Evolutionary conservation across 2,329 filamentous ascomycete species (phyloP), one percentile per base, ranked within the genome.

Genomic region (Lecanicillium sp.): DNA sequence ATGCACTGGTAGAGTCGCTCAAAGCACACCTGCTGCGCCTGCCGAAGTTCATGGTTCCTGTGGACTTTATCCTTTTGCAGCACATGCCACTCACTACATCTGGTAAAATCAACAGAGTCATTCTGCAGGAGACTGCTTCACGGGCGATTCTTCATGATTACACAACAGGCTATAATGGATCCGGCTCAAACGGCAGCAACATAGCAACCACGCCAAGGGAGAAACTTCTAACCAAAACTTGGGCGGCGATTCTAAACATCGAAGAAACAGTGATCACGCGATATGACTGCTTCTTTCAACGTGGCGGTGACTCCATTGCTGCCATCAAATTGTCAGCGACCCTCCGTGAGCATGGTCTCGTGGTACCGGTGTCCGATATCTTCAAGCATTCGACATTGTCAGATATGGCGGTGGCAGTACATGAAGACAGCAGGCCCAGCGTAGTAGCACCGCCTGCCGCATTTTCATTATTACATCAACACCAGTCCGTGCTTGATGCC

Each of bases 61-160:
- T 17, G 23, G 40, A 44, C 15, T 44, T 44, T 26, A 44, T 44
- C 19, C 32, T 30, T 44, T 29, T 44, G 26, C 40, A 44, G 32
- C 27, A 33, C 24, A 44, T 44, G 40, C 40, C 40, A 33, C 40
- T 44, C 40, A 44, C 40, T 12, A 33, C 40, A 33, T 44, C 40
- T 9, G 19, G 40, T 26, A 44, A 44, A 21, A 32, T 44, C 40
- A 17, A 44, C 19, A 24, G 40, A 33, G n/a, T 30, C 3, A 6
- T 44, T 33, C 19, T 44, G 11, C 40, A 44, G 19, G 10, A 33
- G 17, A 44, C 40, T 14, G 40, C 40, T 32, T 14, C 24, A 33
- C 40, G 5, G 29, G 12, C 12, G 26, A 7, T 29, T 29, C 26
- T 7, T 7, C 7, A 29, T 7, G 12, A 12, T 29, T 12, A 12